A percentile compares a stretch with the other conserved stretches of the same genome.
These are phyloP conservation scores for Talaromyces islandicus DNA, from an alignment of 2,329 filamentous ascomycete genomes.

Conservation along the genomic window DNA sequence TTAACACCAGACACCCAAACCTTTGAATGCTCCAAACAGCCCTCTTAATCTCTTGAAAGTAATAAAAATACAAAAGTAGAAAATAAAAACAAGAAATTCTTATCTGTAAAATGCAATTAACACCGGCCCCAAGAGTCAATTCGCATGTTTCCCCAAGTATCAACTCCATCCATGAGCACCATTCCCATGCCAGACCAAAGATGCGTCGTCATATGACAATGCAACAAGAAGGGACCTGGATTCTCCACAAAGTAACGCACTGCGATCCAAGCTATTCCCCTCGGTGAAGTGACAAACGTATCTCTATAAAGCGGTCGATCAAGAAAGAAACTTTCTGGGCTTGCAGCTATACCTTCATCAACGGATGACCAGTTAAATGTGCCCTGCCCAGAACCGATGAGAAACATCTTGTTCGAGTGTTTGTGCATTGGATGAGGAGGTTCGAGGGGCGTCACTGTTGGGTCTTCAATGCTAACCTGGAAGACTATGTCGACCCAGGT, in stretches of 20 bases:
- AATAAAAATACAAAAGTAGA: neutral
- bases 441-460: conserved; percentile 36
- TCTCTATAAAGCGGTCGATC: conserved; percentile 51
- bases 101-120: neutral
- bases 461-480: conserved; percentile 15
- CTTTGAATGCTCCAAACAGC: neutral
- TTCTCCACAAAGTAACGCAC: conserved; percentile 49
- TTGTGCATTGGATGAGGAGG: conserved; percentile 59
- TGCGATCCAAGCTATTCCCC: conserved; percentile 41
- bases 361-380: conserved; percentile 49
- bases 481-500: conserved; percentile 56
- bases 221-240: conserved; percentile 50
- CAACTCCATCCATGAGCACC: conserved; percentile 41
- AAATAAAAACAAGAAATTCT: neutral
- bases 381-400: conserved; percentile 49
- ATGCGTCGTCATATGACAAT: conserved; percentile 53
- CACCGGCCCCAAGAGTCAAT: conserved; percentile 15
- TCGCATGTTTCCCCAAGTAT: conserved; percentile 26
- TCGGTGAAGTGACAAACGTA: conserved; percentile 33
- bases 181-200: conserved; percentile 51
- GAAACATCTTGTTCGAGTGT: conserved; percentile 56
- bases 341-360: conserved; percentile 44
- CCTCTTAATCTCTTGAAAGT: neutral
- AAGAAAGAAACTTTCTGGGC: conserved; percentile 52
- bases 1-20: neutral